Evolutionary conservation across 331 rosid species (phyloP).

Genomic region (Malus hybrid): DNA sequence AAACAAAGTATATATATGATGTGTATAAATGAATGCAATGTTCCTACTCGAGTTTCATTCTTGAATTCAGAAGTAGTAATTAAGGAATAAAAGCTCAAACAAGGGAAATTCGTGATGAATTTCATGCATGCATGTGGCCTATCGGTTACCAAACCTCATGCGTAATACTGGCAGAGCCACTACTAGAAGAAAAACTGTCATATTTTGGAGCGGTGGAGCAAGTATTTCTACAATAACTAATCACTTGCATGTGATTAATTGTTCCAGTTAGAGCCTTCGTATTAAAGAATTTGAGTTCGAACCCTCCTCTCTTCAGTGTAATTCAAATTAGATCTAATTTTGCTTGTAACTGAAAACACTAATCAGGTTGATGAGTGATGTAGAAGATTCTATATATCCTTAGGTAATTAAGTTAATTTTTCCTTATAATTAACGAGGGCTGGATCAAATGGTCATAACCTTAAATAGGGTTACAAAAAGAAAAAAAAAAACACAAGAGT

Average conservation of each 20-base stretch:
- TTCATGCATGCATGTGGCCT: neutral
- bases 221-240: neutral
- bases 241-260: neutral
- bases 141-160: neutral
- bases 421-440: too few relatives aligned
- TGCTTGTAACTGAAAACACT: too few relatives aligned
- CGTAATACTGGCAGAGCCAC: neutral
- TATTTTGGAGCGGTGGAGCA: neutral
- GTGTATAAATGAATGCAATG: neutral
- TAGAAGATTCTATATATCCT: too few relatives aligned
- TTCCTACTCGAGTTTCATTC: neutral
- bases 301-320: too few relatives aligned
- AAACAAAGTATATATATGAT: neutral
- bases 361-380: too few relatives aligned
- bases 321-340: too few relatives aligned
- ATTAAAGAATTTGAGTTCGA: too few relatives aligned
- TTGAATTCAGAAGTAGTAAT: neutral
- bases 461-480: too few relatives aligned
- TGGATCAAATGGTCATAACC: too few relatives aligned
- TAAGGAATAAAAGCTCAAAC: neutral
- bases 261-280: neutral
- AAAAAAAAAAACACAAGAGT: too few relatives aligned
- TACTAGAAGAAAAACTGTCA: neutral
- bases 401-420: too few relatives aligned
- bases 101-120: neutral